Evolutionary conservation across 805 yeast genomes (phyloP), one percentile per base, ranked within the genome.

Genomic region (Cyberlindnera nakhonratchasimensis): DNA sequence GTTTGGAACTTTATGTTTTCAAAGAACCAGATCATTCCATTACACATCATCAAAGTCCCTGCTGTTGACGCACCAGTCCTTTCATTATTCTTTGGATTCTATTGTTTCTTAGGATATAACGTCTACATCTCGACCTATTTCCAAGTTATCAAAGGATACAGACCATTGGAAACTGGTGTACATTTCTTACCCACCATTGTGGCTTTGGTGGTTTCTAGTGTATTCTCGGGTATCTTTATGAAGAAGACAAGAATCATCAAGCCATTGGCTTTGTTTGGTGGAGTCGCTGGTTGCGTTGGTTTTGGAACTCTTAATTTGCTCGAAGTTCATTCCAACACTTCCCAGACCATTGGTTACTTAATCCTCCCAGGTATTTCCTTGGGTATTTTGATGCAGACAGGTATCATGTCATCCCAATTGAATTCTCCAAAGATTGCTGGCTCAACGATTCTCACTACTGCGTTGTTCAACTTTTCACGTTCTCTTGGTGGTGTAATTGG

Each of bases 361-460:
- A 65, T 70, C 30, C 54, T 67, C 14, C 61, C 65, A 3, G 74
- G 74, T 40, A 40, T 64, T 10, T 63, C 61, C 3, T 50, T 67
- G 28, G 75, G 73, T 18, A 37, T 57, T 6, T 46, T 54, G 22
- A 46, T 66, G 50, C 73, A 68, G 47, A 42, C 63, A n/a, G 48
- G 60, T 5, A 25, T 64, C 36, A 46, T 64, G 30, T 53, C 63
- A 17, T 49, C 57, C 12, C 69, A 65, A 43, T 30, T 64, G 8
- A 52, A 61, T 19, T 75, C 79, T 5, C 80, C 80, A 22, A 72
- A 73, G 46, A 53, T 62, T 1, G 67, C 72, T 2, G 80, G 80
- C 10, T 65, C 71, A 1, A 59, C 63, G 6, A 72, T 76, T 32
- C 50, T 74, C 57, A 61, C 73, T 0, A 72, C 77, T 5, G 55